Percentiles rank a stretch among this genome's conserved stretches.
phyloP scores from a whole-genome alignment of 176 grass and related monocot species.

The Ampelocalamus luodianensis region DNA sequence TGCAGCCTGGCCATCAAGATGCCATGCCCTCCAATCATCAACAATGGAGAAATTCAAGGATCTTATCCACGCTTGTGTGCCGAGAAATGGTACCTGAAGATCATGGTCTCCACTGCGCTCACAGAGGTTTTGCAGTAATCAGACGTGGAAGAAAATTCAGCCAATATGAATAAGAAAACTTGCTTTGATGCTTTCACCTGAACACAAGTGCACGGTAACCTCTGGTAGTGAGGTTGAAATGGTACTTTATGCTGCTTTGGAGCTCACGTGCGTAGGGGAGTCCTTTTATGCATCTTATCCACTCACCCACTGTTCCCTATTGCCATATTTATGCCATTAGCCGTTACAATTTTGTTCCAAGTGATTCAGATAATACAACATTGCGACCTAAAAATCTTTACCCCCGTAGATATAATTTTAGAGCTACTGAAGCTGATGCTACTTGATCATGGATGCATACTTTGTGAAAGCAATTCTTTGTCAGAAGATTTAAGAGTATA shows the following conservation, averaged over 20 bases:
- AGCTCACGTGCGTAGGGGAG: conserved; percentile 26
- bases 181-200: conserved; percentile 23
- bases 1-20: conserved; percentile 50
- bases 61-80: conserved; percentile 58
- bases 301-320: conserved; percentile 50
- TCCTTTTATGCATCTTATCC: conserved; percentile 35
- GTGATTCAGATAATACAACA: not conserved
- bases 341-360: not conserved
- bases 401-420: not conserved
- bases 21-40: conserved; percentile 59
- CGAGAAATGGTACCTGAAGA: conserved; percentile 29
- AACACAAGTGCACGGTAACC: conserved; percentile 51
- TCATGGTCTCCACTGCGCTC: conserved; percentile 54
- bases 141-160: not conserved
- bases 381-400: not conserved
- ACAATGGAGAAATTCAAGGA: conserved; percentile 56
- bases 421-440: not conserved
- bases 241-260: conserved; percentile 32
- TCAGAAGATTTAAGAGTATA: not conserved
- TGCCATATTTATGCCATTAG: not conserved
- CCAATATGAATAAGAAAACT: not conserved
- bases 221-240: conserved; percentile 44
- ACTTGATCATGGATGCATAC: not conserved
- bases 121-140: not conserved
- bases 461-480: not conserved